These are phyloP conservation scores for Xanthoparmelia taractica DNA, from an alignment of 495 filamentous ascomycete species.

Conservation along the genomic window DNA sequence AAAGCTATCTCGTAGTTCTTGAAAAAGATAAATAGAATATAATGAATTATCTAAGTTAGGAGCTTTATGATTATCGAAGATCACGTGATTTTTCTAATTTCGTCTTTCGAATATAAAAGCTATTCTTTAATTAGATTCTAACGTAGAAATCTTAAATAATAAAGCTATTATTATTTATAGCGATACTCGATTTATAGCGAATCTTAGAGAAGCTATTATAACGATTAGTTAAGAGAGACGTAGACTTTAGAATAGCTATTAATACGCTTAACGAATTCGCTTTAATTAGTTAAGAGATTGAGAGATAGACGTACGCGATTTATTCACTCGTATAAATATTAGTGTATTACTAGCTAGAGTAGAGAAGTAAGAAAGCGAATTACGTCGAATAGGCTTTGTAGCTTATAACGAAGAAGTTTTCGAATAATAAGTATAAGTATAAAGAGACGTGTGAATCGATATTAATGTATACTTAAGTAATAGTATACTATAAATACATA, in stretches of 20 bases:
- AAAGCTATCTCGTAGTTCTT: constrained; percentile 2
- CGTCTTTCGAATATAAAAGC: not conserved
- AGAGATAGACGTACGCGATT: constrained; percentile 5
- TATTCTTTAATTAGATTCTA: not conserved
- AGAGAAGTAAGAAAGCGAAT: not conserved
- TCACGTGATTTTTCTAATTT: not conserved
- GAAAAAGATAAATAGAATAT: not conserved
- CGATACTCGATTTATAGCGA: no score
- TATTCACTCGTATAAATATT: constrained; percentile 1
- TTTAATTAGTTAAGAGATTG: constrained; percentile 1
- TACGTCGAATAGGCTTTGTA: constrained; percentile 2
- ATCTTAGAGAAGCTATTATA: not conserved
- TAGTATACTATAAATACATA: constrained; percentile 3
- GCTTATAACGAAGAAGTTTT: constrained; percentile 3
- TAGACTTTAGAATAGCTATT: not conserved
- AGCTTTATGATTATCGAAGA: not conserved
- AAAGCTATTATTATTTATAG: no score
- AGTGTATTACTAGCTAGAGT: constrained; percentile 4
- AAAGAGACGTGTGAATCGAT: constrained; percentile 8
- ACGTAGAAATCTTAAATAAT: not conserved
- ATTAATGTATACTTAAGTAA: constrained; percentile 1
- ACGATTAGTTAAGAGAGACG: not conserved
- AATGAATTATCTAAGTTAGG: not conserved
- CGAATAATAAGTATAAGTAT: constrained; percentile 1
- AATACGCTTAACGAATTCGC: not conserved